Evolutionary conservation across 1,284 basidiomycete species (phyloP).

Genomic region (Rugosomyces carneus): DNA sequence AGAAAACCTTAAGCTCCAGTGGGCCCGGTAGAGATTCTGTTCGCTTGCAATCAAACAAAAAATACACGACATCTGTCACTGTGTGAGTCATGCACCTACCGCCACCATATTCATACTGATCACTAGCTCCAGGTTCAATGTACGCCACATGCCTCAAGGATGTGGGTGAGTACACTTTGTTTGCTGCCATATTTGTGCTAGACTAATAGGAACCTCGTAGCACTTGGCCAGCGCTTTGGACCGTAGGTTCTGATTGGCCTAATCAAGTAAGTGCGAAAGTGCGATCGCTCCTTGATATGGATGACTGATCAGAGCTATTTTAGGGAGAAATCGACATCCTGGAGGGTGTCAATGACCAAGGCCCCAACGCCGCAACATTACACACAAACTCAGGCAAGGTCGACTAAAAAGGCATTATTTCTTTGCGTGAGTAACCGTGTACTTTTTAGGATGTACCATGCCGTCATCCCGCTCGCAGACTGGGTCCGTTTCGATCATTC

Average conservation of each 20-base stretch:
- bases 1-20: slow-evolving; percentile 33
- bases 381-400: slow-evolving; percentile 44
- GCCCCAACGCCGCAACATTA: slow-evolving; percentile 45
- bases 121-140: slow-evolving; percentile 25
- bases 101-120: neutral
- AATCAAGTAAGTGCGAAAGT: slow-evolving; percentile 22
- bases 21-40: slow-evolving; percentile 46
- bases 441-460: slow-evolving; percentile 34
- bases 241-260: slow-evolving; percentile 33
- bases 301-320: neutral
- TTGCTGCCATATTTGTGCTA: slow-evolving; percentile 6
- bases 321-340: slow-evolving; percentile 42
- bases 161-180: slow-evolving; percentile 24
- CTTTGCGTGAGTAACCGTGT: too few species aligned
- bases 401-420: too few species aligned
- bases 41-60: slow-evolving; percentile 39
- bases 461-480: slow-evolving; percentile 28
- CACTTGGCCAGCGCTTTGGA: slow-evolving; percentile 53
- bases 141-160: slow-evolving; percentile 36
- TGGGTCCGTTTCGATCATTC: slow-evolving; percentile 27
- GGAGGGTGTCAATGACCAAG: slow-evolving; percentile 47
- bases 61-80: slow-evolving; percentile 38
- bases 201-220: slow-evolving; percentile 22
- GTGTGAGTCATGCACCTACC: slow-evolving; percentile 31
- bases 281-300: neutral